phyloP scores from a whole-genome alignment of 176 grass and related monocot species.

The Lolium rigidum region DNA sequence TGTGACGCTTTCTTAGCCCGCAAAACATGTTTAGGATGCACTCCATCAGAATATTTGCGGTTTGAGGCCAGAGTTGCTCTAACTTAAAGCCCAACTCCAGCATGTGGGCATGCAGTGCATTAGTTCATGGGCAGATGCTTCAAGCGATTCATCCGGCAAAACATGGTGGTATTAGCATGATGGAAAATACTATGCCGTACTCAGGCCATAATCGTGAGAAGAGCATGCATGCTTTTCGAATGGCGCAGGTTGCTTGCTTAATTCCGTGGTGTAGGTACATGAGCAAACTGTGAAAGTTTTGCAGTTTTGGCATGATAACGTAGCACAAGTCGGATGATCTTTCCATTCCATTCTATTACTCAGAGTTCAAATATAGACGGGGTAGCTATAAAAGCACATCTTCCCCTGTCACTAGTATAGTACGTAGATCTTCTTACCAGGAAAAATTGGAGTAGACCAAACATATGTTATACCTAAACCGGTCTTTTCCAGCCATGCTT shows the following conservation, averaged over 20 bases:
- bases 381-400: not conserved
- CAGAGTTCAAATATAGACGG: not conserved
- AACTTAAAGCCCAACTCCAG: no score
- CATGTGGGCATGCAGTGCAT: not conserved
- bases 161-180: not conserved
- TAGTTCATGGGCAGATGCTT: not conserved
- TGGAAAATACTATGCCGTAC: not conserved
- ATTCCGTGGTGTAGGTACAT: not conserved
- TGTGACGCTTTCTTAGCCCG: no score
- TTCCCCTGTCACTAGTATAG: not conserved
- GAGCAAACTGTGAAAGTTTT: not conserved
- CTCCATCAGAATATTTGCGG: no score
- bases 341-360: not conserved
- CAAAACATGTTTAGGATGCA: no score
- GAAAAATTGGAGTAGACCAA: not conserved
- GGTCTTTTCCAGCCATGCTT: not conserved
- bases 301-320: not conserved
- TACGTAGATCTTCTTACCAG: not conserved
- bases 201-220: not conserved
- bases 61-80: no score
- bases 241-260: not conserved
- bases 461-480: not conserved
- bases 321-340: not conserved
- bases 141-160: not conserved
- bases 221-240: not conserved